Percentiles rank a stretch among this genome's conserved stretches.
These are phyloP conservation scores for Sedum album DNA, from an alignment of 164 flowering plant genomes.

Conservation along the genomic window DNA sequence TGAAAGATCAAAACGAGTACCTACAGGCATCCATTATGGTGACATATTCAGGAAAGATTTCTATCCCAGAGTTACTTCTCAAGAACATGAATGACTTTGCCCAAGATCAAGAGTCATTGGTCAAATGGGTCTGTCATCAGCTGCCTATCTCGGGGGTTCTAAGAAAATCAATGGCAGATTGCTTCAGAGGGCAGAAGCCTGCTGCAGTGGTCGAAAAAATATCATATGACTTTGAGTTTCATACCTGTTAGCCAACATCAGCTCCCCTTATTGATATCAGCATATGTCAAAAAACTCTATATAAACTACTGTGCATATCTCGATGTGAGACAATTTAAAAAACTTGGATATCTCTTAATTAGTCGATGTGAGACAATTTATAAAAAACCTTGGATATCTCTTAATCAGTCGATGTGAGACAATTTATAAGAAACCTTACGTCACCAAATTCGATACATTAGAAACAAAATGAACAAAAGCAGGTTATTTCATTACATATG, in stretches of 20 bases:
- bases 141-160: constrained; percentile 70
- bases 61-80: constrained; percentile 60
- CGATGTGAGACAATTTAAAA: no score
- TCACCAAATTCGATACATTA: neutral
- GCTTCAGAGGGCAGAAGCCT: constrained; percentile 42
- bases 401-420: no score
- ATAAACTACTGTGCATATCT: no score
- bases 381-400: no score
- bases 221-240: constrained; percentile 74
- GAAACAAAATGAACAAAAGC: neutral
- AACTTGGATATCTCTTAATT: no score
- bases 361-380: no score
- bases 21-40: constrained; percentile 80
- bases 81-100: constrained; percentile 55
- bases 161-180: constrained; percentile 74
- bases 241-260: constrained; percentile 50
- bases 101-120: constrained; percentile 35
- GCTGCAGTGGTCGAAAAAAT: constrained; percentile 41
- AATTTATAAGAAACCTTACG: neutral
- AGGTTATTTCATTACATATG: neutral
- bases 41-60: constrained; percentile 46
- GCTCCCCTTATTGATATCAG: neutral
- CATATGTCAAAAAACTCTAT: neutral
- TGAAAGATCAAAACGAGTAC: constrained; percentile 83
- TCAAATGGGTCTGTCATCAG: constrained; percentile 79